Conservation (phyloP, 1,284 basidiomycete genomes). For the Cryptococcus sp. region DNA sequence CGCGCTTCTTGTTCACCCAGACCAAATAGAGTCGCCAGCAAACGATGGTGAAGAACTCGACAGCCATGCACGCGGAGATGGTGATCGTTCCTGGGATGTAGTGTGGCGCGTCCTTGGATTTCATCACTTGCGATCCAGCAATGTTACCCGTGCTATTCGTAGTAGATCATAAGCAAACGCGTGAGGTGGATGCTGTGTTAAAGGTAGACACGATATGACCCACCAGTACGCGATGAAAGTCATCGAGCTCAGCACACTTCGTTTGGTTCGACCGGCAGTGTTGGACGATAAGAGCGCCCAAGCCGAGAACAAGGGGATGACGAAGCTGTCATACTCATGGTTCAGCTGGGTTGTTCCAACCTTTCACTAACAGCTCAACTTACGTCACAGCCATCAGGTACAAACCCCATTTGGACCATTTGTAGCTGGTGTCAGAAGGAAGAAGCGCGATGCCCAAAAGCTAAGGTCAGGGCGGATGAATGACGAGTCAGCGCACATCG, state of each 20-base stretch:
- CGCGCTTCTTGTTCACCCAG: constrained; percentile 21
- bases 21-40: constrained; percentile 30
- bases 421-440: constrained; percentile 21
- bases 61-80: constrained; percentile 29
- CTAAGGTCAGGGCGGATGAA: neutral
- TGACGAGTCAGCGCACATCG: neutral
- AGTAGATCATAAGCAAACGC: neutral
- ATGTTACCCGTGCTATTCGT: constrained; percentile 12
- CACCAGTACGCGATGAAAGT: constrained; percentile 44
- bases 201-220: neutral
- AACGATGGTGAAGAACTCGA: constrained; percentile 23
- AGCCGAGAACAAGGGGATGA: constrained; percentile 35
- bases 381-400: constrained; percentile 37
- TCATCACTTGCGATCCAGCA: constrained; percentile 35
- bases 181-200: neutral
- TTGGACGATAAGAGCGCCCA: constrained; percentile 42
- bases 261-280: constrained; percentile 45
- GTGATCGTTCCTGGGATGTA: constrained; percentile 38
- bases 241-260: constrained; percentile 33
- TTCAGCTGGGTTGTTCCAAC: neutral
- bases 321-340: constrained; percentile 17
- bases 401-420: constrained; percentile 36
- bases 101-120: constrained; percentile 40
- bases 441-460: constrained; percentile 25
- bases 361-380: neutral